phyloP scores from a whole-genome alignment of 768 basidiomycete genomes.

The Boletellus sp. region DNA sequence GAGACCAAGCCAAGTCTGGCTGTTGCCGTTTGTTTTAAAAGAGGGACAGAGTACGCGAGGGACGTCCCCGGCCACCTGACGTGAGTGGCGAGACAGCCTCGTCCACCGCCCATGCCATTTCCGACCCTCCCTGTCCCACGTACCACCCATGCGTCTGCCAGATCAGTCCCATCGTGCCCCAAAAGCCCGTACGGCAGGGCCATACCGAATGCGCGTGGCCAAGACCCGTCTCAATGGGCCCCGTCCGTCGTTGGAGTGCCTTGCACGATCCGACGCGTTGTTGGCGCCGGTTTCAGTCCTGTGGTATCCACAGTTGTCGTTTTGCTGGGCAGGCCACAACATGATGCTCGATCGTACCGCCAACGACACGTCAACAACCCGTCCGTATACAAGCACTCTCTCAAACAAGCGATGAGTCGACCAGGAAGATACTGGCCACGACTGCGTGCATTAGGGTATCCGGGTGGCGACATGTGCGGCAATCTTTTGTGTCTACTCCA shows the following conservation, averaged over 20 bases:
- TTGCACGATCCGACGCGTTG: too few species aligned
- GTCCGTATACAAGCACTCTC: neutral
- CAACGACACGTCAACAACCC: neutral
- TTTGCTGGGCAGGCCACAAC: too few species aligned
- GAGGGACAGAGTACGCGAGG: neutral
- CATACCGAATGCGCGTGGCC: too few species aligned
- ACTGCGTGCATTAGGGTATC: slow-evolving; percentile 11
- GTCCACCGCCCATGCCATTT: slow-evolving; percentile 17
- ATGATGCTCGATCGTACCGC: too few species aligned
- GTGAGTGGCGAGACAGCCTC: neutral
- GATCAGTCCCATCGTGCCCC: slow-evolving; percentile 1
- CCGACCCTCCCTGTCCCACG: neutral
- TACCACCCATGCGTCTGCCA: neutral
- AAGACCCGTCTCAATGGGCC: too few species aligned
- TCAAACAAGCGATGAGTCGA: too few species aligned
- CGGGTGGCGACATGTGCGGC: neutral
- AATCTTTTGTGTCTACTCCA: too few species aligned
- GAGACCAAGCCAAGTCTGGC: neutral
- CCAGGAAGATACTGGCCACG: neutral
- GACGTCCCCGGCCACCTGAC: neutral
- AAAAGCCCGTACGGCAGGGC: too few species aligned
- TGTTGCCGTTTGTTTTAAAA: neutral
- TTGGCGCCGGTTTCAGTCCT: too few species aligned
- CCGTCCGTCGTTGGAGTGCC: too few species aligned
- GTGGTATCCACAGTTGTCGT: too few species aligned